Evolutionary conservation across 805 yeast species (phyloP).

Genomic region (Helenozyma rhizophorensis): DNA sequence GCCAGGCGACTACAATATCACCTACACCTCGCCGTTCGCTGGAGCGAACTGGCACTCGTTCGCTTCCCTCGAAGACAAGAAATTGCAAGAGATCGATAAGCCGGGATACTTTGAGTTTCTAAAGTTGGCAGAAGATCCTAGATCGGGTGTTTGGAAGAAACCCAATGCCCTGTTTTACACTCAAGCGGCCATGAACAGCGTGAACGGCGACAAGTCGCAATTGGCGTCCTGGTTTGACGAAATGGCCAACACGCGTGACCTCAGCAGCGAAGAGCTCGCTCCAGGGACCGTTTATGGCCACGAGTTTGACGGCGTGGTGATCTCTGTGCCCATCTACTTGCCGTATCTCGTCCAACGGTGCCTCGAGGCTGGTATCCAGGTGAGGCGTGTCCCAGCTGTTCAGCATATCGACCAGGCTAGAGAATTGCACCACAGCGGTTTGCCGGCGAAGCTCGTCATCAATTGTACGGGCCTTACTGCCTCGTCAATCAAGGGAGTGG

Average conservation of each 20-base stretch:
- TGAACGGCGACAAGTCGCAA: constrained; percentile 2
- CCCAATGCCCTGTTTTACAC: constrained; percentile 12
- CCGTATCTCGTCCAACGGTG: constrained; percentile 47
- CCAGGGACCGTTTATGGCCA: constrained; percentile 42
- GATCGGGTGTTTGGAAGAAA: constrained; percentile 36
- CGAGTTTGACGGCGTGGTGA: constrained; percentile 50
- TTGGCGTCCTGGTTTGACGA: constrained; percentile 45
- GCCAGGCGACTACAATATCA: constrained; percentile 51
- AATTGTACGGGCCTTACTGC: constrained; percentile 58
- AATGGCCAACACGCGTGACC: constrained; percentile 33
- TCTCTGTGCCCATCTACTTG: constrained; percentile 56
- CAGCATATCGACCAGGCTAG: constrained; percentile 46
- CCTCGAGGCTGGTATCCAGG: constrained; percentile 41
- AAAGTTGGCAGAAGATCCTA: constrained; percentile 45
- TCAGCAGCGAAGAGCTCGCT: constrained; percentile 36
- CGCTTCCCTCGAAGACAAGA: constrained; percentile 38
- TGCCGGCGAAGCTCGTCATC: constrained; percentile 44
- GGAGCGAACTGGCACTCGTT: constrained; percentile 72
- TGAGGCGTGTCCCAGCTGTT: constrained; percentile 39
- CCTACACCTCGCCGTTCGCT: constrained; percentile 63
- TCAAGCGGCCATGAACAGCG: constrained; percentile 8
- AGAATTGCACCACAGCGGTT: constrained; percentile 8
- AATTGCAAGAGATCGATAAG: constrained; percentile 34
- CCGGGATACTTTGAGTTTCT: constrained; percentile 46
- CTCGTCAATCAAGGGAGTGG: constrained; percentile 39